Conservation (phyloP, 2,329 filamentous ascomycete species). For the Parascedosporium putredinis region DNA sequence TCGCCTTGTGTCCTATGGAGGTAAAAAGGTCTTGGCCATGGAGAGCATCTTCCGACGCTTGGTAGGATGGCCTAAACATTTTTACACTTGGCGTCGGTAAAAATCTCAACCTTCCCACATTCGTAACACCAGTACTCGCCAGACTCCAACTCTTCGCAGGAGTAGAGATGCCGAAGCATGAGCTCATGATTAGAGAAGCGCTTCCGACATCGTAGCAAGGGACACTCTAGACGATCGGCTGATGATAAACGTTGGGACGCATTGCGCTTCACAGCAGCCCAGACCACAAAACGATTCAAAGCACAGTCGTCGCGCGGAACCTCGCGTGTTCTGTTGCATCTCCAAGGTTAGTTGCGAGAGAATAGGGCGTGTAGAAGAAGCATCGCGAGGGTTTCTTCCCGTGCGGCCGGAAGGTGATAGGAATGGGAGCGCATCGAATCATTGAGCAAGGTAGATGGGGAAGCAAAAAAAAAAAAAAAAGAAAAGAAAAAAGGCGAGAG, state of each 20-base stretch:
- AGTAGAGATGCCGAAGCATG: constrained; percentile 43
- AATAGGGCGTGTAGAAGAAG: too few relatives aligned
- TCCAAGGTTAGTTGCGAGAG: background rate
- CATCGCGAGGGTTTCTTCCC: too few relatives aligned
- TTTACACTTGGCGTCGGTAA: constrained; percentile 39
- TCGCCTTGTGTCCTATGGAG: constrained; percentile 37
- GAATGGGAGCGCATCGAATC: too few relatives aligned
- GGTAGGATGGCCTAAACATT: constrained; percentile 38
- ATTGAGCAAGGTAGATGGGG: too few relatives aligned
- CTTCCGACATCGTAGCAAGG: constrained; percentile 39
- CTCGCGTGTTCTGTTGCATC: constrained; percentile 12
- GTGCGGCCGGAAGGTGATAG: too few relatives aligned
- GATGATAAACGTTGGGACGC: constrained; percentile 34
- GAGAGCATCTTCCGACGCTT: constrained; percentile 41
- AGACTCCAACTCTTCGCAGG: constrained; percentile 34
- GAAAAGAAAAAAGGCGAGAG: constrained; percentile 1
- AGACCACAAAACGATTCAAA: constrained; percentile 44
- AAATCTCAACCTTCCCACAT: constrained; percentile 39
- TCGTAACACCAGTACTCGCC: constrained; percentile 49
- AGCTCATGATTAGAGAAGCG: constrained; percentile 40
- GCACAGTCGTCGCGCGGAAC: constrained; percentile 38
- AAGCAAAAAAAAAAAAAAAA: too few relatives aligned
- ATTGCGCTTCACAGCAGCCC: constrained; percentile 46
- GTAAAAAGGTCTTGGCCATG: constrained; percentile 43
- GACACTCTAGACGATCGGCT: constrained; percentile 39